Evolutionary conservation across 2,329 filamentous ascomycete species (phyloP), one percentile per base, ranked within the genome.

Genomic region (Calonectria crousiana): DNA sequence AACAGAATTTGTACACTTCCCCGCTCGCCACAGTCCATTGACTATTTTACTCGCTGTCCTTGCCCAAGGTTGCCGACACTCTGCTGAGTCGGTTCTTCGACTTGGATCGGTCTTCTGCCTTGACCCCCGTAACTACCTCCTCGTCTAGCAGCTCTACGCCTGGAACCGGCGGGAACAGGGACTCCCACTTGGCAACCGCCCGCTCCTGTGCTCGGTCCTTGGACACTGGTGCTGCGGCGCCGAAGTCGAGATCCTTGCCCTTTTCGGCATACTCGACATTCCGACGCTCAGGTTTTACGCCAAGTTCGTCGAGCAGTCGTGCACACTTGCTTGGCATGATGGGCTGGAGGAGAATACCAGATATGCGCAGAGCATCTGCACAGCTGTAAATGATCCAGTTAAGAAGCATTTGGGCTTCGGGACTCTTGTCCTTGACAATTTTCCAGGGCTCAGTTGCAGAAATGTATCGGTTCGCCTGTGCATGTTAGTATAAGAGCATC

Each of bases 281-380:
- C 71, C 96, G 89, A 67, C 90, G 90, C 13, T 90, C 88, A 11
- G 87, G 82, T 4, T 87, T 85, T 6, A 99, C 95, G 1, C 94
- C 93, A 11, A 99, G 87, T 80, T 93, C 90, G 82, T 98, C 93
- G 0, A 99, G 89, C 38, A 98, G 84, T 77, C 91, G 86, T 14
- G 85, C 85, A 60, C 95, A 90, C 84, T 97, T 98, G 51, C 87
- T 88, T 0, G 97, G 97, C 90, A 99, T 98, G 81, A 96, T 95
- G 1, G 97, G 95, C 84, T 98, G 96, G 56, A 99, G 87, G 60
- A 98, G 87, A 78, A 99, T 98, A 18, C 93, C 95, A 0, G 89
- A 88, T 30, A 98, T 91, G 47, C 97, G 93, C 60, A 98, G 83
- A 6, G 93, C 90, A 85, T 99, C 97, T 11, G 93, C 90, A 53